These are phyloP conservation scores for Cadophora sp. DNA, from an alignment of 2,329 filamentous ascomycete genomes.

Conservation along the genomic window DNA sequence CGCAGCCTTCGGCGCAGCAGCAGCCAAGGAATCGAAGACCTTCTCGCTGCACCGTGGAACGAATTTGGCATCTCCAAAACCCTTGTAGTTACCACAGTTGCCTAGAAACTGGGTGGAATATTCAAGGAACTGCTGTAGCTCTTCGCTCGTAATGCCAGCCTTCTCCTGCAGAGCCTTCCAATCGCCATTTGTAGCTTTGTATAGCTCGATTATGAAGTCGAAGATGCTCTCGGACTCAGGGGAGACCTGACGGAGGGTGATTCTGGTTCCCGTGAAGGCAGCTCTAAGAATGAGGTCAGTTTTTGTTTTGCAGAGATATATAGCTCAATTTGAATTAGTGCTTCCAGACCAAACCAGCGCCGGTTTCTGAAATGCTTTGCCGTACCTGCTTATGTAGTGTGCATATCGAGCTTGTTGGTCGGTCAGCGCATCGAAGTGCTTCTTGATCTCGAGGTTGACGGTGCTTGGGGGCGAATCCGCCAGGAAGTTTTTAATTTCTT, in stretches of 20 bases:
- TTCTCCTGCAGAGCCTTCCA: slow-evolving; percentile 72
- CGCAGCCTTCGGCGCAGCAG: slow-evolving; percentile 63
- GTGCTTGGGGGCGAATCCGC: slow-evolving; percentile 90
- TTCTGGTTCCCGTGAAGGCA: slow-evolving; percentile 76
- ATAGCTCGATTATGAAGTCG: slow-evolving; percentile 77
- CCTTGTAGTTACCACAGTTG: slow-evolving; percentile 84
- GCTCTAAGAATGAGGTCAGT: slow-evolving; percentile 57
- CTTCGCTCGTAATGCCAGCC: slow-evolving; percentile 66
- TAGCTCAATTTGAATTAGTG: background rate
- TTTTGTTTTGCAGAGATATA: slow-evolving; percentile 8
- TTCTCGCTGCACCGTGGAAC: slow-evolving; percentile 73
- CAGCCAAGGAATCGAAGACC: slow-evolving; percentile 69
- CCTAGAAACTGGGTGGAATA: slow-evolving; percentile 82
- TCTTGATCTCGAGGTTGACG: slow-evolving; percentile 87
- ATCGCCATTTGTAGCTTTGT: slow-evolving; percentile 70
- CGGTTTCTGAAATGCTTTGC: background rate
- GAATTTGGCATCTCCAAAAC: slow-evolving; percentile 86
- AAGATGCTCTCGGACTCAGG: slow-evolving; percentile 83
- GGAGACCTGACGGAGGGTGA: slow-evolving; percentile 81
- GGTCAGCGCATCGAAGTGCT: slow-evolving; percentile 82
- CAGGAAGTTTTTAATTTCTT: slow-evolving; percentile 77
- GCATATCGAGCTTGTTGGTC: slow-evolving; percentile 88
- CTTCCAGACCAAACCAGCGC: background rate
- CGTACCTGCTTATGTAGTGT: slow-evolving; percentile 83
- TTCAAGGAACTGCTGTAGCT: slow-evolving; percentile 74